phyloP scores from a whole-genome alignment of 495 filamentous ascomycete genomes.

The Neurospora sp. region DNA sequence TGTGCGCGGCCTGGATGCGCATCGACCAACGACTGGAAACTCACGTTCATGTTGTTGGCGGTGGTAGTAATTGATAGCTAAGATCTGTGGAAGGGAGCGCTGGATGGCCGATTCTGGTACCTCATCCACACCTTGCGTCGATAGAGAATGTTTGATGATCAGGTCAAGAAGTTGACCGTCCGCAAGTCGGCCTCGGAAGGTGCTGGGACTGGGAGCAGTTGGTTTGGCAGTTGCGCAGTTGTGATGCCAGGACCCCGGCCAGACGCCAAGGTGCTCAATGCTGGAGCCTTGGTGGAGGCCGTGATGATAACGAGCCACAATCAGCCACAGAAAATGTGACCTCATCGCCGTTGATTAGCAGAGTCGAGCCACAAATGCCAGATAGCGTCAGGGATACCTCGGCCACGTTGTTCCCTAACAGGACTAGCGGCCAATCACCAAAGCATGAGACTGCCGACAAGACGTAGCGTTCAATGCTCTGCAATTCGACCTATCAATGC shows the following conservation, averaged over 20 bases:
- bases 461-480: neutral
- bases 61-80: neutral
- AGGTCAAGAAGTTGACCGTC: neutral
- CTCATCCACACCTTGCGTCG: neutral
- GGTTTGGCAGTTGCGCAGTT: neutral
- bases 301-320: neutral
- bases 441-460: neutral
- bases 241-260: neutral
- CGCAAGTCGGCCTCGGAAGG: neutral
- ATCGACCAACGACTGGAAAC: neutral
- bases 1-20: neutral
- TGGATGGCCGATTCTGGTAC: neutral
- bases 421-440: neutral
- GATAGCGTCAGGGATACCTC: neutral
- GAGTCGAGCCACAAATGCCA: neutral
- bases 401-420: neutral
- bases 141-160: neutral
- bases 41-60: constrained; percentile 26
- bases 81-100: neutral
- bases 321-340: neutral
- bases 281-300: neutral
- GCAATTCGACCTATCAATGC: neutral
- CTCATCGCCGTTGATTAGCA: neutral
- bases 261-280: neutral
- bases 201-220: neutral